Conservation (phyloP, 2,329 filamentous ascomycete genomes). For the Neonectria coccinea region DNA sequence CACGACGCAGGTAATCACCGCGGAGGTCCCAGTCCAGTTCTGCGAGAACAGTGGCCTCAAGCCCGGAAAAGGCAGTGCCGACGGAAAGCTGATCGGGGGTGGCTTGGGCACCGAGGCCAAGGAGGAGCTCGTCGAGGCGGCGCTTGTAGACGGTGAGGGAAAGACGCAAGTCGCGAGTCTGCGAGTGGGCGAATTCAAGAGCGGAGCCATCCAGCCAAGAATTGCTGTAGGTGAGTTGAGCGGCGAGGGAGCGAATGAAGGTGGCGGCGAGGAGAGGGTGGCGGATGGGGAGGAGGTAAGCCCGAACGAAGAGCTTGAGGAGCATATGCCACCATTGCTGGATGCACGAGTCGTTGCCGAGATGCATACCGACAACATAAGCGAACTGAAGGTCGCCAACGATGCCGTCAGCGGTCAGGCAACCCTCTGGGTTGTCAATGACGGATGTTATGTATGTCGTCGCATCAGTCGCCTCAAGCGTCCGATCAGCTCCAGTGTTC, state of each 20-base stretch:
- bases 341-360: conserved; percentile 69
- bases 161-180: conserved; percentile 55
- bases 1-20: conserved; percentile 61
- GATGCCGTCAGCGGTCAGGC: conserved; percentile 56
- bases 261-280: conserved; percentile 58
- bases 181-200: conserved; percentile 51
- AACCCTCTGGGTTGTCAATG: conserved; percentile 48
- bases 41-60: conserved; percentile 48
- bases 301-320: conserved; percentile 63
- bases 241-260: conserved; percentile 64
- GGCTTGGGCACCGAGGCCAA: conserved; percentile 49
- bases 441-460: conserved; percentile 59
- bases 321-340: conserved; percentile 72
- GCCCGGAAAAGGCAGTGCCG: conserved; percentile 58
- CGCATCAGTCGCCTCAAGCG: conserved; percentile 61
- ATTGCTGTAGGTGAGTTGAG: conserved; percentile 67
- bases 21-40: conserved; percentile 68
- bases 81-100: conserved; percentile 58
- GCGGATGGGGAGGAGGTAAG: conserved; percentile 57
- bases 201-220: conserved; percentile 61
- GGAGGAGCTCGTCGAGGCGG: conserved; percentile 61
- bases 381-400: conserved; percentile 71
- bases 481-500: conserved; percentile 53
- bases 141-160: conserved; percentile 67
- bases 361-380: conserved; percentile 67